Evolutionary conservation across 768 basidiomycete genomes (phyloP), one percentile per base, ranked within the genome.

Genomic region (Arthromyces matolae): DNA sequence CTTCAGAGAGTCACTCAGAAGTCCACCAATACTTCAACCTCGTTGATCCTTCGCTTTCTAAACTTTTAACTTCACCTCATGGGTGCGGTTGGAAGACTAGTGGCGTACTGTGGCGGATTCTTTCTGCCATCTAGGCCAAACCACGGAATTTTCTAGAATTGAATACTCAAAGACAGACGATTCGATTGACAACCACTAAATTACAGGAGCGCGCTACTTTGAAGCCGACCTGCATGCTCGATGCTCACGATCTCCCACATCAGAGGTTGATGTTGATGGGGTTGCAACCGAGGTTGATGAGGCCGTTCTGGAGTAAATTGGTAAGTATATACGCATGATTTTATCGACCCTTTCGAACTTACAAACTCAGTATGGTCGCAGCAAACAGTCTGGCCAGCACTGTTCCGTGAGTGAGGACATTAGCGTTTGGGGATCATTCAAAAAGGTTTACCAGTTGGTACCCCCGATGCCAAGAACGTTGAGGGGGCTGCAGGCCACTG

Each of bases 291-390:
- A 53, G 18, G 33, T 14, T 47, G 16, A 38, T 14, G 20, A 53
- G 13, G 28, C 52, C 52, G 18, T 41, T 49, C 52, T 53, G 25
- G 14, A 8, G 20, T 12, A 13, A 24, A n/a, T 7, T 8, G 19
- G 29, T 33, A 24, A 35, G 32, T 16, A n/a, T 22, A 9, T 33
- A 16, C 32, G 19, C 4, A 37, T 12, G 9, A 31, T 22, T 12
- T 27, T 13, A 22, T 4, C 10, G 14, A 14, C 22, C 3, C 10
- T 16, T 25, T n/a, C n/a, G 12, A 10, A 50, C 59, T 54, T 48
- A 55, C 60, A 20, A 49, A 60, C 20, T 32, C 35, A 34, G 53
- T 57, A n/a, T 32, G 14, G 6, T 47, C 42, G 50, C 60, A 60
- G 50, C 57, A 60, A 25, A 41, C 60, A 10, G 60, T 20, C 28